Conservation (phyloP, 2,329 filamentous ascomycete species). For the Camillea tinctor region DNA sequence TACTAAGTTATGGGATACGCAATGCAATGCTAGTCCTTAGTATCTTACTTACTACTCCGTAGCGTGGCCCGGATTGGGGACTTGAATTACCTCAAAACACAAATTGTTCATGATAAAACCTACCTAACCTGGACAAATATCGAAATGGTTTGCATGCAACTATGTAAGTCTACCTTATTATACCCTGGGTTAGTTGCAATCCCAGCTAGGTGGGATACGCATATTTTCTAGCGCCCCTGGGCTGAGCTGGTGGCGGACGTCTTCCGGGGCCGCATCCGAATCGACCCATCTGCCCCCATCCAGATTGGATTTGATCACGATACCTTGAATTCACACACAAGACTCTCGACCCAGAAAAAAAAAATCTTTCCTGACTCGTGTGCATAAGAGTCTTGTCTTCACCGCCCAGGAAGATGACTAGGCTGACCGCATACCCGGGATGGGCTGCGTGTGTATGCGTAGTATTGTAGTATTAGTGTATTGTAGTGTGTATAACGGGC, state of each 20-base stretch:
- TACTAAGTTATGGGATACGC: no score
- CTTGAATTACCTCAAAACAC: neutral
- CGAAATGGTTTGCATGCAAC: neutral
- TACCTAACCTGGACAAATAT: neutral
- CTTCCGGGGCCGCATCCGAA: conserved; percentile 1
- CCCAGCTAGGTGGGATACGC: neutral
- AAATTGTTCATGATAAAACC: neutral
- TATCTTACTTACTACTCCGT: neutral
- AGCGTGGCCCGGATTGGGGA: neutral
- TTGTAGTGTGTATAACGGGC: neutral
- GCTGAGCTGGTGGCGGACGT: neutral
- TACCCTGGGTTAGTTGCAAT: neutral
- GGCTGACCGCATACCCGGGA: neutral
- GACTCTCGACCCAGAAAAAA: neutral
- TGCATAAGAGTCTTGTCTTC: neutral
- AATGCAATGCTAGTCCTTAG: neutral
- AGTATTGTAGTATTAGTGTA: no score
- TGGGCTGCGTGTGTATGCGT: neutral
- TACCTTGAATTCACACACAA: neutral
- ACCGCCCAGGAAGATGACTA: neutral
- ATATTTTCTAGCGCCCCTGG: neutral
- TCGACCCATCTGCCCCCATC: neutral
- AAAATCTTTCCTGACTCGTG: neutral
- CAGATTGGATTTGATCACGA: neutral
- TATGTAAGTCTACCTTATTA: no score